phyloP scores from a whole-genome alignment of 177 flowering plant genomes.

The Tripterygium wilfordii region DNA sequence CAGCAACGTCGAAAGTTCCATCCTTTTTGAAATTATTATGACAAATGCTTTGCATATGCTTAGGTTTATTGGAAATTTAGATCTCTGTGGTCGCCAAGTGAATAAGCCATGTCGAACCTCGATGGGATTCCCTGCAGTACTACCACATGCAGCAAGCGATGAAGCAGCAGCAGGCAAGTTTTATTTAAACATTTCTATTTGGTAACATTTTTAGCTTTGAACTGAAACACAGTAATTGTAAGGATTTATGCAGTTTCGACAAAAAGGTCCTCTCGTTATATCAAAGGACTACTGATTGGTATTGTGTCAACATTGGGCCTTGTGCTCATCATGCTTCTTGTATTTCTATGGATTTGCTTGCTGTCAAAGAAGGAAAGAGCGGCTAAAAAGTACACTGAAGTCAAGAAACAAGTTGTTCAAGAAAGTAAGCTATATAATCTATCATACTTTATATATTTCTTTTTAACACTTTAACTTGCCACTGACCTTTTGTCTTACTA shows the following conservation, averaged over 20 bases:
- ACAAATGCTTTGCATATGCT: neutral
- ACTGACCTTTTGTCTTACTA: neutral
- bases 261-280: constrained; percentile 54
- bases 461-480: neutral
- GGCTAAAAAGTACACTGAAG: constrained; percentile 65
- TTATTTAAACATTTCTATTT: neutral
- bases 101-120: constrained; percentile 73
- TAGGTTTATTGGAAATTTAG: constrained; percentile 87
- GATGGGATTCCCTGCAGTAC: constrained; percentile 83
- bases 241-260: constrained; percentile 52
- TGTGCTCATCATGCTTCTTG: constrained; percentile 43
- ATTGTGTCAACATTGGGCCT: constrained; percentile 62
- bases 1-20: no score
- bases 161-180: constrained; percentile 57
- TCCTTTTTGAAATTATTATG: neutral
- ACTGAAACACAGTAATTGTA: no score
- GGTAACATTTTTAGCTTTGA: no score
- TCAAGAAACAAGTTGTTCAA: constrained; percentile 57
- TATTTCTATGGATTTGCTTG: constrained; percentile 62
- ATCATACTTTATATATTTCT: neutral
- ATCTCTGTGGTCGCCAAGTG: constrained; percentile 90
- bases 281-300: constrained; percentile 69
- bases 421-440: constrained; percentile 28
- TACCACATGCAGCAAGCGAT: constrained; percentile 72
- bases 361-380: constrained; percentile 72